Evolutionary conservation across 768 basidiomycete genomes (phyloP).

Genomic region (Rubroboletus pulcherrimus): DNA sequence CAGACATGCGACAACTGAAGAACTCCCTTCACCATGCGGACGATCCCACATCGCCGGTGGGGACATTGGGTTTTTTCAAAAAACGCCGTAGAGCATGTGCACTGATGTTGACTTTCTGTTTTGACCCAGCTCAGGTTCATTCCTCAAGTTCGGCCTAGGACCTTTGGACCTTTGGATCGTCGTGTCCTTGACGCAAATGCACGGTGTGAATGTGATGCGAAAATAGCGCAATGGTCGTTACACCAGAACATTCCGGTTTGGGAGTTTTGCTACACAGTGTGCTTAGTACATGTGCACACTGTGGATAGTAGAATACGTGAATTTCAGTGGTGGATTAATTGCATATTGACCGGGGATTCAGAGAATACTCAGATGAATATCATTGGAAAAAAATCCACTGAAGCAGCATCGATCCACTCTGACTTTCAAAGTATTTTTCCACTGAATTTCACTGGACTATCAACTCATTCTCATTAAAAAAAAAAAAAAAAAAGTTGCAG

Average conservation of each 20-base stretch:
- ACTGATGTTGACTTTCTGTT: background rate
- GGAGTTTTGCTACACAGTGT: too few relatives aligned
- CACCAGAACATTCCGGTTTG: too few relatives aligned
- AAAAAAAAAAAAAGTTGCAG: too few relatives aligned
- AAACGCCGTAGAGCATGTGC: background rate
- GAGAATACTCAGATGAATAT: background rate
- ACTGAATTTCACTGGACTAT: background rate
- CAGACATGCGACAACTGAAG: constrained; percentile 14
- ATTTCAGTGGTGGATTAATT: background rate
- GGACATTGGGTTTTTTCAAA: background rate
- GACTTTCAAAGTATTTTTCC: background rate
- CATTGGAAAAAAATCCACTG: background rate
- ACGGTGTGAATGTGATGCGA: background rate
- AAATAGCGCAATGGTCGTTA: background rate
- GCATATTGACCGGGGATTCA: background rate
- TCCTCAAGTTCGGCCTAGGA: constrained; percentile 14
- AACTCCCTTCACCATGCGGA: constrained; percentile 6
- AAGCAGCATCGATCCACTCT: background rate
- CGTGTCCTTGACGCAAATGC: background rate
- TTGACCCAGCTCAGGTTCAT: constrained; percentile 13
- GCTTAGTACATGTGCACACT: too few relatives aligned
- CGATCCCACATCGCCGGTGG: constrained; percentile 14
- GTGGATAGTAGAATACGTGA: background rate
- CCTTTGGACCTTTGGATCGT: background rate
- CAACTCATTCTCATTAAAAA: too few relatives aligned